Evolutionary conservation across 1,284 basidiomycete species (phyloP).

Genomic region (Ceratobasidium sp.): DNA sequence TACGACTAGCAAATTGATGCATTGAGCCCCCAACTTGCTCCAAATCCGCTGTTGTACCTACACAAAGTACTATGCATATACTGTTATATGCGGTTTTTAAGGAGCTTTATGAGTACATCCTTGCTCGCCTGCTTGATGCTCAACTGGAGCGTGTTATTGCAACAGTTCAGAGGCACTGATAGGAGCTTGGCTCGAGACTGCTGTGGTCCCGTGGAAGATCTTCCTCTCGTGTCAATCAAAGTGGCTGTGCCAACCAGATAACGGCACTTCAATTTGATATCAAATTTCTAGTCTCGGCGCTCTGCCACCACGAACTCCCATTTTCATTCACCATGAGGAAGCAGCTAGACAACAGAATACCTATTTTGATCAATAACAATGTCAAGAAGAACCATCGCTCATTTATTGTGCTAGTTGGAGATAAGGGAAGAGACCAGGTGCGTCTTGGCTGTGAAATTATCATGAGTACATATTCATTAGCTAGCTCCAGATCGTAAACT

Average conservation of each 20-base stretch:
- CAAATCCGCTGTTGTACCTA: background rate
- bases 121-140: background rate
- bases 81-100: background rate
- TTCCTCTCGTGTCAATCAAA: background rate
- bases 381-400: slow-evolving; percentile 93
- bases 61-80: background rate
- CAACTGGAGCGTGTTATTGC: background rate
- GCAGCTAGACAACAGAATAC: slow-evolving; percentile 90
- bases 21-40: background rate
- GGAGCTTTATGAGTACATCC: background rate
- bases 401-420: slow-evolving; percentile 97
- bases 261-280: slow-evolving; percentile 37
- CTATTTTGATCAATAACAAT: slow-evolving; percentile 93
- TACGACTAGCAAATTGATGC: background rate
- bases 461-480: slow-evolving; percentile 2
- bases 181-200: background rate
- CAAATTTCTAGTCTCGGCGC: slow-evolving; percentile 39
- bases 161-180: background rate
- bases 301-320: slow-evolving; percentile 25
- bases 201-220: background rate
- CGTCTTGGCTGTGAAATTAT: slow-evolving; percentile 49
- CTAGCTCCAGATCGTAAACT: slow-evolving; percentile 83
- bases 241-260: slow-evolving; percentile 41
- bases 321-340: slow-evolving; percentile 58
- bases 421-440: slow-evolving; percentile 94